Evolutionary conservation across 176 grass and related monocot genomes (phyloP).

Genomic region (Oryza rufipogon): DNA sequence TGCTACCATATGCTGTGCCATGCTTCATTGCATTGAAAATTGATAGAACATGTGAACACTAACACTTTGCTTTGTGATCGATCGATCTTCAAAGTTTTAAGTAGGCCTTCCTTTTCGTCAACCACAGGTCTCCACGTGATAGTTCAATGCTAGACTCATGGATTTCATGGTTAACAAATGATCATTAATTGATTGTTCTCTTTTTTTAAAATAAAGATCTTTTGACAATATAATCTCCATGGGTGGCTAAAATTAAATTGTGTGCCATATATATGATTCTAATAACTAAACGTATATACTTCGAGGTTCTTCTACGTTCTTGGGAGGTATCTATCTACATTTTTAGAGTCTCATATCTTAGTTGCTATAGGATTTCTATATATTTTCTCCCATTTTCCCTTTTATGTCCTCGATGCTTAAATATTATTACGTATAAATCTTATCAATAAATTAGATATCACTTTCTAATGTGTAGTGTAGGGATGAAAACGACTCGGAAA

Average conservation of each 20-base stretch:
- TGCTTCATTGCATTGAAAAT: not conserved
- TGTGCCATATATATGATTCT: too few relatives aligned
- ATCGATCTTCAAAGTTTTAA: constrained; percentile 15
- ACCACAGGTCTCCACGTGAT: constrained; percentile 25
- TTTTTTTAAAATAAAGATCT: not conserved
- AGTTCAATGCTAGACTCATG: constrained; percentile 12
- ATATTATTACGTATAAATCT: too few relatives aligned
- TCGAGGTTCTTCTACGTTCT: too few relatives aligned
- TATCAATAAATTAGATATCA: too few relatives aligned
- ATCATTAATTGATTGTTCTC: not conserved
- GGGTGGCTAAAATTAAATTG: not conserved
- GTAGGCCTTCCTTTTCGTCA: constrained; percentile 39
- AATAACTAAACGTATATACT: too few relatives aligned
- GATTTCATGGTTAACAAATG: constrained; percentile 30
- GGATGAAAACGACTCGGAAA: too few relatives aligned
- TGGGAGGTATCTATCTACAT: too few relatives aligned
- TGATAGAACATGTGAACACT: constrained; percentile 40
- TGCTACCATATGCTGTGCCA: constrained; percentile 21
- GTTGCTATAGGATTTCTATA: too few relatives aligned
- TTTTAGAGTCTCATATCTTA: not conserved
- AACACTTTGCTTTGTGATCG: constrained; percentile 20
- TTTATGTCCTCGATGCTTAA: too few relatives aligned
- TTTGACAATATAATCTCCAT: not conserved
- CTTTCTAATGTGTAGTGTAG: too few relatives aligned
- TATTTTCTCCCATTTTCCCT: too few relatives aligned